phyloP scores from a whole-genome alignment of 805 yeast species.

The Metschnikowia cerradonensis region DNA sequence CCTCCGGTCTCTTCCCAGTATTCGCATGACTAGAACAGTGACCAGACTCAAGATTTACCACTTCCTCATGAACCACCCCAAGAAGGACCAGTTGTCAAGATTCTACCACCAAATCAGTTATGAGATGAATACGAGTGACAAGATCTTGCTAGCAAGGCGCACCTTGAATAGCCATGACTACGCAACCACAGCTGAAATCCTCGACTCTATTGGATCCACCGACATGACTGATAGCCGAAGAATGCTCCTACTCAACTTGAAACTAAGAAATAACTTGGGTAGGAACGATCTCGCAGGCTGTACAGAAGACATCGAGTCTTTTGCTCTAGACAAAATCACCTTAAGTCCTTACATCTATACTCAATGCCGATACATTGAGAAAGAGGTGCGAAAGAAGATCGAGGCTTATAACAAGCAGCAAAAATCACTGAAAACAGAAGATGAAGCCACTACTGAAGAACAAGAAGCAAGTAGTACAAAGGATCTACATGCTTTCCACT shows the following conservation, averaged over 20 bases:
- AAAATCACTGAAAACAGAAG: not conserved
- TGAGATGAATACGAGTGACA: constrained; percentile 24
- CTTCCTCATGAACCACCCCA: constrained; percentile 13
- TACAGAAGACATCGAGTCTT: constrained; percentile 20
- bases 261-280: constrained; percentile 22
- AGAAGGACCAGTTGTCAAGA: constrained; percentile 14
- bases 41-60: constrained; percentile 14
- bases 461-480: not conserved
- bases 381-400: constrained; percentile 17
- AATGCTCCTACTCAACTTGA: constrained; percentile 25
- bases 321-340: constrained; percentile 28
- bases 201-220: constrained; percentile 18
- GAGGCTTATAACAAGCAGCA: constrained; percentile 1
- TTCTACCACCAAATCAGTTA: constrained; percentile 14
- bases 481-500: constrained; percentile 11
- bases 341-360: constrained; percentile 33
- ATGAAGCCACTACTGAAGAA: not conserved
- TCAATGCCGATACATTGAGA: constrained; percentile 31
- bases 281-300: constrained; percentile 20
- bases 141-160: constrained; percentile 27
- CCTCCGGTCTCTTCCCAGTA: constrained; percentile 22
- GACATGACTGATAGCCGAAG: constrained; percentile 26
- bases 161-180: constrained; percentile 26
- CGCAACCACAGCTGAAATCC: constrained; percentile 21
- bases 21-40: constrained; percentile 22